Evolutionary conservation across 768 basidiomycete genomes (phyloP), one percentile per base, ranked within the genome.

Genomic region (Xanthoconium stramineum): DNA sequence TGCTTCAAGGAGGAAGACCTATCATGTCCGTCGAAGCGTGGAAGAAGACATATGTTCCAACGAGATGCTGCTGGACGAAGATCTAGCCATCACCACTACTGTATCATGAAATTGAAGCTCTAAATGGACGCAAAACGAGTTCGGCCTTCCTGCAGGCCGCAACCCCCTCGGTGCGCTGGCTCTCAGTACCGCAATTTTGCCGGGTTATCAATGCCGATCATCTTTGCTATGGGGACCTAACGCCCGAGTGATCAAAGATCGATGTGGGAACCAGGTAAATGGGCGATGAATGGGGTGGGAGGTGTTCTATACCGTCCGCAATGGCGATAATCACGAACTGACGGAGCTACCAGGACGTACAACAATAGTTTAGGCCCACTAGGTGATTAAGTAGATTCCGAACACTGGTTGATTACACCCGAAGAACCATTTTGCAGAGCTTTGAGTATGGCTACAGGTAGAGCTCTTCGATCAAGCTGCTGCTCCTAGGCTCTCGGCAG

Each of bases 291-390:
- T 35, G 88, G 89, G 52, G 86, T 85, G 53, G 87, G 76, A 61
- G 84, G 83, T 87, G 85, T 74, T 89, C 85, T 42, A 88, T 85
- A 59, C 83, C 84, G 59, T 86, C 88, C 52, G 82, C 83, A 46
- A 86, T 83, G 17, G 83, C 80, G 55, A 85, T 80, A 50, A 86
- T 3, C 33, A 32, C 6, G 38, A 33, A 69, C 69, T 51, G 46
- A 67, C 68, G 11, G 79, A 63, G 37, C 71, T 72, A 43, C 74
- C 70, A 36, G 49, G 38, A 33, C 11, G n/a, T 17, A 36, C 2
- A 12, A 42, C 43, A 19, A 35, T 35, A 63, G 61, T 49, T 56
- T 64, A 65, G 29, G 76, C 81, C 49, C 70, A 82, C 72, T 83
- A 86, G 2, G 82, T 85, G 66, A 87, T 84, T 55, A 86, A 65